Evolutionary conservation across 441 rosid species (phyloP), one percentile per base, ranked within the genome.

Genomic region (Cnidoscolus chayamansa): DNA sequence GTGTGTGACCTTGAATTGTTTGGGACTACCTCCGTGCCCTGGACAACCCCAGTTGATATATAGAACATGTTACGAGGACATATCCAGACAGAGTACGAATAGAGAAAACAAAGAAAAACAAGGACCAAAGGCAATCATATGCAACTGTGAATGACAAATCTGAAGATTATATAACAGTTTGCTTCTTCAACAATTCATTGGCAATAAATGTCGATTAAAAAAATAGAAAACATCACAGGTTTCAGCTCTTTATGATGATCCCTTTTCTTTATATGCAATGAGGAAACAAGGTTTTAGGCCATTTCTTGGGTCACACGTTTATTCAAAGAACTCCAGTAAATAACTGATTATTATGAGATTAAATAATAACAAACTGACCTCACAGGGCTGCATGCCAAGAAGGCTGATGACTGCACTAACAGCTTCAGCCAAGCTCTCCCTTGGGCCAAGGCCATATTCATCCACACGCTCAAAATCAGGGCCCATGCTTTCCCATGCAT

Each of bases 381-480:
- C 99, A 61, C 98, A 95, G 11, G 97, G 89, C 81, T 91, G 98
- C 99, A 95, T 88, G 83, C 99, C 99, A 40, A 95, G 96, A 85
- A 95, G 99, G 79, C 76, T 79, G 70, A 85, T 85, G 74, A 91
- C 99, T 60, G 97, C 89, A 72, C 74, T 87, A 54, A 91, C 89
- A 71, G 98, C 95, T 77, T 93, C 99, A 20, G 82, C 80, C 80
- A 93, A 84, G 74, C 89, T 90, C 55, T 93, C 99, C 83, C 97
- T 91, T 53, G 88, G 87, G 67, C 98, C 99, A 74, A 93, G 96
- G 48, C 95, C 99, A 63, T 95, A 95, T 76, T 95, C 99, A 71
- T 93, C 98, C 16, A 90, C 88, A n/a, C 78, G 91, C 84, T 93
- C 99, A 71, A 57, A 79, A 58, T 85, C 99, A 47, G 86, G 78